Evolutionary conservation across 495 filamentous ascomycete species (phyloP).

Genomic region (Penicillium paradoxum): DNA sequence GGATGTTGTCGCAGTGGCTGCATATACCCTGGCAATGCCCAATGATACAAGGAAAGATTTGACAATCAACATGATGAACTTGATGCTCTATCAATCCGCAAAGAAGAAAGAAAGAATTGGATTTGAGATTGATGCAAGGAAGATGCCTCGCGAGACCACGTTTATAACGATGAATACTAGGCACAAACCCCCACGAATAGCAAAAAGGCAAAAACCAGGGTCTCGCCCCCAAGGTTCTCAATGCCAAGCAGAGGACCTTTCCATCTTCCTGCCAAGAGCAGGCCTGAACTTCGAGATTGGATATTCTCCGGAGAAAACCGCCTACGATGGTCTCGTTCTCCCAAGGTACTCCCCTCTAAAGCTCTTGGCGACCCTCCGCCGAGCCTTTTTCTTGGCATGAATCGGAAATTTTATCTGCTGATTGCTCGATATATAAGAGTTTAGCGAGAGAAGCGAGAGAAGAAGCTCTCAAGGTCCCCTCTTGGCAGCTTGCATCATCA

Average conservation of each 20-base stretch:
- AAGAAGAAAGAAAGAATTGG: neutral
- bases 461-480: constrained; percentile 16
- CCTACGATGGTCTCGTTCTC: constrained; percentile 1
- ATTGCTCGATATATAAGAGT: neutral
- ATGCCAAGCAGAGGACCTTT: constrained; percentile 14
- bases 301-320: neutral
- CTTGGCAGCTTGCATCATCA: constrained; percentile 1
- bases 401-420: neutral
- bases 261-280: constrained; percentile 9
- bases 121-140: neutral
- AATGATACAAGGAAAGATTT: constrained; percentile 10
- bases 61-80: constrained; percentile 8
- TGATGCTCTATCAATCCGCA: neutral
- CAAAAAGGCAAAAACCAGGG: neutral
- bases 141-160: neutral
- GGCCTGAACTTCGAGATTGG: neutral
- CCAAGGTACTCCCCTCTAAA: constrained; percentile 22
- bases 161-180: neutral
- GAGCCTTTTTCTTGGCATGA: constrained; percentile 15
- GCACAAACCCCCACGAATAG: neutral
- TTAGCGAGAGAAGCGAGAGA: neutral
- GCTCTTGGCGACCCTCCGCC: constrained; percentile 18
- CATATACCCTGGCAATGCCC: constrained; percentile 6
- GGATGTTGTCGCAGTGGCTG: constrained; percentile 18
- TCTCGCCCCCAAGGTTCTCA: constrained; percentile 9